These are phyloP conservation scores for Pythium chondricola DNA, from an alignment of 352 stramenopile genomes.

Conservation along the genomic window DNA sequence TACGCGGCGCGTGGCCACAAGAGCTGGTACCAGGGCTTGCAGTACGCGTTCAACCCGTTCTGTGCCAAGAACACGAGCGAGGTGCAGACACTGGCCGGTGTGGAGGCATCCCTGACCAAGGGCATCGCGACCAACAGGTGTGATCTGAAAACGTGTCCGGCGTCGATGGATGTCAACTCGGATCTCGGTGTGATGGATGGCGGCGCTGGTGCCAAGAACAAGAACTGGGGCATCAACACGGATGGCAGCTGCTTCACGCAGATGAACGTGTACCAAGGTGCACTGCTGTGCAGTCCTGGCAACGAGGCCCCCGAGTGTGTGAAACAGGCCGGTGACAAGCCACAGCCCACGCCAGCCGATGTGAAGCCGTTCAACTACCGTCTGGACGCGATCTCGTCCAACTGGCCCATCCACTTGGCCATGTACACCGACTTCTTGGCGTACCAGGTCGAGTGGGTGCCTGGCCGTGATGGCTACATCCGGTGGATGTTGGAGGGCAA, in stretches of 20 bases:
- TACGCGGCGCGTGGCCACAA: constrained; percentile 20
- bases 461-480: constrained; percentile 41
- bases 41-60: constrained; percentile 30
- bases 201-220: neutral
- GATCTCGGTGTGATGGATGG: constrained; percentile 34
- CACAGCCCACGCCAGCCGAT: neutral
- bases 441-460: constrained; percentile 62
- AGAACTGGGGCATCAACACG: constrained; percentile 58
- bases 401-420: constrained; percentile 49
- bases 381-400: constrained; percentile 58
- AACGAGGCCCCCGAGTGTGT: constrained; percentile 21
- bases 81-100: constrained; percentile 18
- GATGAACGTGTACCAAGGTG: constrained; percentile 48
- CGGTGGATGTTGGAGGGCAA: constrained; percentile 44
- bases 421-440: constrained; percentile 41
- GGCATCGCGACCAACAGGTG: constrained; percentile 48
- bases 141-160: constrained; percentile 30
- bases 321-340: neutral
- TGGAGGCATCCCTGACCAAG: constrained; percentile 24
- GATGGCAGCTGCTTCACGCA: constrained; percentile 57
- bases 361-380: constrained; percentile 31
- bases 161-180: constrained; percentile 33
- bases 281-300: constrained; percentile 43
- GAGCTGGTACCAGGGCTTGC: constrained; percentile 30
- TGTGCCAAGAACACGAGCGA: constrained; percentile 17